These are phyloP conservation scores for Pyrus communis DNA, from an alignment of 306 rosid genomes.

Conservation along the genomic window DNA sequence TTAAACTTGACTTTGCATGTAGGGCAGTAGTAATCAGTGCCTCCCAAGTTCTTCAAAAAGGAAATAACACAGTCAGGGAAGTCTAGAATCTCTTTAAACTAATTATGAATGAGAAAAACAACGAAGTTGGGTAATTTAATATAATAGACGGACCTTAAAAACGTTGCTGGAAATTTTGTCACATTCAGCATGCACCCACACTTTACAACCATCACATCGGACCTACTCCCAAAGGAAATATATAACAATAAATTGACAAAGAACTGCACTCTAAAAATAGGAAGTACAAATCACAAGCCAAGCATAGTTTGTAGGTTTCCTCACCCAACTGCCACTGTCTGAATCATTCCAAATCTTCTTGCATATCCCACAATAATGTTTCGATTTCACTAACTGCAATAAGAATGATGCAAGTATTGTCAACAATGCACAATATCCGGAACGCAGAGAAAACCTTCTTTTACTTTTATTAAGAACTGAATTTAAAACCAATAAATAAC, in stretches of 20 bases:
- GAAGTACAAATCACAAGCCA: slow-evolving; percentile 5
- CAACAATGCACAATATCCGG: slow-evolving; percentile 10
- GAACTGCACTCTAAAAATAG: slow-evolving; percentile 10
- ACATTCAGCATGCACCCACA: slow-evolving; percentile 98
- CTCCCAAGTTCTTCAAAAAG: slow-evolving; percentile 65
- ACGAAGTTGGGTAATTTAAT: slow-evolving; percentile 11
- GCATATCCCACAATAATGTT: slow-evolving; percentile 97
- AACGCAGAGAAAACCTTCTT: neutral
- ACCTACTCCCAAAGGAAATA: slow-evolving; percentile 48
- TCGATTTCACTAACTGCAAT: slow-evolving; percentile 77
- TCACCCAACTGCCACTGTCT: slow-evolving; percentile 98
- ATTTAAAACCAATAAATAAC: slow-evolving; percentile 11
- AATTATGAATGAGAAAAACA: slow-evolving; percentile 13
- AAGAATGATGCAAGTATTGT: slow-evolving; percentile 6
- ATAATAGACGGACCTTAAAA: slow-evolving; percentile 56
- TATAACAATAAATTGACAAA: slow-evolving; percentile 7
- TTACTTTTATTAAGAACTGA: neutral
- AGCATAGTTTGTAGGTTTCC: slow-evolving; percentile 27
- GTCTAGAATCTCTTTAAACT: slow-evolving; percentile 17
- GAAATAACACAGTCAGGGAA: slow-evolving; percentile 27
- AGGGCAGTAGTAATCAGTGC: slow-evolving; percentile 95
- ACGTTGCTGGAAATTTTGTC: slow-evolving; percentile 78
- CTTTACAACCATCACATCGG: slow-evolving; percentile 98
- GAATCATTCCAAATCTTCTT: slow-evolving; percentile 87
- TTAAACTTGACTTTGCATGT: slow-evolving; percentile 94